Base-by-base conservation (phyloP, 2,329 filamentous ascomycete species). In the Botryotinia convoluta region DNA sequence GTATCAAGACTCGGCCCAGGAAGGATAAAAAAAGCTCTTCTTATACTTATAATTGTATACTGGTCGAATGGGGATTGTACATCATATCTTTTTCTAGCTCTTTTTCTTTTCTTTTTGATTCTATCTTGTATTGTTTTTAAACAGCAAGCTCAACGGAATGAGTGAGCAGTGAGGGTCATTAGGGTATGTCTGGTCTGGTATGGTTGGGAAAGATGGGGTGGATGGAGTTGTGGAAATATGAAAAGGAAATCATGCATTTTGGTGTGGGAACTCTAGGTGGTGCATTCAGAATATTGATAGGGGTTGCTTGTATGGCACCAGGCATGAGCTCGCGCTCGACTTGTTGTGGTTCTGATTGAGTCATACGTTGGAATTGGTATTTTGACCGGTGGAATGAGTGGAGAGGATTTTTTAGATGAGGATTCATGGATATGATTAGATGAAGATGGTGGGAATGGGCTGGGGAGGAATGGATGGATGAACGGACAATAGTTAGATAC, bases 41-140 rank as follows among this genome's bases (percentile, higher is more conserved):
- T 60, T 51, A 57, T 70, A 72, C 51, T 69, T 32, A 72, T 72
- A 61, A 59, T 72, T 72, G 71, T 72, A 72, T 72, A 72, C 48
- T 61, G 71, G 65, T 72, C 62, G 71, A 72, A 32, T 26, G 32
- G 39, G 45, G 44, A 72, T 61, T 72, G 71, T 72, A 72, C 62
- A 72, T 72, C 51, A 72, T 72, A 60, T 72, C 35, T 72, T 72
- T 61, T 60, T 22, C n/a, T 57, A 61, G 45, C 20, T n/a, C 39
- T 35, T 48, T 48, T 29, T 60, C 22, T 59, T 44, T 39, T 22
- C 48, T 62, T 54, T n/a, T 51, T n/a, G 26, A 54, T 54, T 69
- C 45, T 72, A 65, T 37, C 65, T 72, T 72, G 62, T 69, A 72
- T 42, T 63, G 42, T 48, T 60, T 48, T 72, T 48, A 48, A 32